Evolutionary conservation across 2,329 filamentous ascomycete genomes (phyloP).

Genomic region (Aspergillus sergii): DNA sequence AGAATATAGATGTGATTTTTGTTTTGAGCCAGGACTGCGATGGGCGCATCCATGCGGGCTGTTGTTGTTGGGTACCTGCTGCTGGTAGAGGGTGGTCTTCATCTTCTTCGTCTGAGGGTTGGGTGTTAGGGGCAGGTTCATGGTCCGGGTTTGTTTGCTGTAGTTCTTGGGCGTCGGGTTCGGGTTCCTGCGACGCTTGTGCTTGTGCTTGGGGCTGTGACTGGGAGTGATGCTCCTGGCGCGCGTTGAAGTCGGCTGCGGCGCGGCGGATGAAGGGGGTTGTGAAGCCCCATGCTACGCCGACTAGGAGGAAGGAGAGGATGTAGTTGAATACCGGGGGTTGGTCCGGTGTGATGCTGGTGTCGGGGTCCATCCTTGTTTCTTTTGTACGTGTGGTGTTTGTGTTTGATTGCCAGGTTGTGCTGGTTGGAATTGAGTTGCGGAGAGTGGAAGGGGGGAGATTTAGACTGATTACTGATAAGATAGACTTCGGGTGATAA

Average conservation of each 20-base stretch:
- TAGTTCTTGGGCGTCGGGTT: conserved; percentile 6
- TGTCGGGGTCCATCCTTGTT: conserved; percentile 36
- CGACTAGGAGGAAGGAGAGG: conserved; percentile 85
- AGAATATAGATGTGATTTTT: conserved; percentile 67
- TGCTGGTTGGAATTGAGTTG: not conserved
- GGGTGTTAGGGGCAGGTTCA: not conserved
- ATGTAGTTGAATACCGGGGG: conserved; percentile 72
- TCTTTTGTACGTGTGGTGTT: not conserved
- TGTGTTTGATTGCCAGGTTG: not conserved
- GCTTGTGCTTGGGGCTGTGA: conserved; percentile 1
- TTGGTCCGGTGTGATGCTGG: conserved; percentile 24
- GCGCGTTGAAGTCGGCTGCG: conserved; percentile 72
- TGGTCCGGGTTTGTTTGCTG: not conserved
- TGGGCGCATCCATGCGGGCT: conserved; percentile 22
- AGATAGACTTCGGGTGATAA: not conserved
- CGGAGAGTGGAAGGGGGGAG: not conserved
- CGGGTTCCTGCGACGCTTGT: not conserved
- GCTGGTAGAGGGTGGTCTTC: conserved; percentile 7
- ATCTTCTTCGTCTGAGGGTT: not conserved
- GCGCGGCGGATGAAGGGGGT: conserved; percentile 90
- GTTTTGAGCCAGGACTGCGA: conserved; percentile 55
- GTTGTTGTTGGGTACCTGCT: not conserved
- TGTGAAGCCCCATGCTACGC: conserved; percentile 89
- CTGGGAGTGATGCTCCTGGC: conserved; percentile 39
- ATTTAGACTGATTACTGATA: not conserved